Percentiles rank a stretch among this genome's conserved stretches.
These are phyloP conservation scores for Chenopodium formosanum DNA, from an alignment of 148 eudicot genomes.

Conservation along the genomic window DNA sequence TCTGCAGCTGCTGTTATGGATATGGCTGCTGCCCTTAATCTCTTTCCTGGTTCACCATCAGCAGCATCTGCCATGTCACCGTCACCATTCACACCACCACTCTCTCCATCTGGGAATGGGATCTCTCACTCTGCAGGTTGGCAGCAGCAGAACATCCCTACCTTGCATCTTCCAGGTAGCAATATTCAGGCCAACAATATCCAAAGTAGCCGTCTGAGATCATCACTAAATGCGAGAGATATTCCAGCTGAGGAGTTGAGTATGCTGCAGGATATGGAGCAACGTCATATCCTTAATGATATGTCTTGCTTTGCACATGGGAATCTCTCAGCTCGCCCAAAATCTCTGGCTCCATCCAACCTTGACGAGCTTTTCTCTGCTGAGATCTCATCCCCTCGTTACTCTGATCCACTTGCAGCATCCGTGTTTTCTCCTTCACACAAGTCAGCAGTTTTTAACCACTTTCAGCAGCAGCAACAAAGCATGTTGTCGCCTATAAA, in stretches of 20 bases:
- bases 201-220: conserved; percentile 43
- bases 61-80: conserved; percentile 38
- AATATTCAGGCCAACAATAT: conserved; percentile 37
- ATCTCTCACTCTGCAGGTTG: conserved; percentile 33
- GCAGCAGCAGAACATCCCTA: conserved; percentile 47
- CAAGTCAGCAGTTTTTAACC: conserved; percentile 44
- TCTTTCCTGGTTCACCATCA: conserved; percentile 49
- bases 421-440: conserved; percentile 50
- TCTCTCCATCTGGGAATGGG: conserved; percentile 51
- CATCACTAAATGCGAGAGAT: conserved; percentile 45
- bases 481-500: conserved; percentile 47
- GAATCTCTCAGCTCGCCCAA: conserved; percentile 32
- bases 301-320: conserved; percentile 33
- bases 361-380: conserved; percentile 47
- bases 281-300: conserved; percentile 34
- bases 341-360: conserved; percentile 41
- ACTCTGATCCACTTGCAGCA: conserved; percentile 36
- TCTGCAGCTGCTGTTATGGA: conserved; percentile 56
- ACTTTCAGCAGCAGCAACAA: conserved; percentile 58
- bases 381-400: conserved; percentile 49
- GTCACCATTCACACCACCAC: conserved; percentile 37
- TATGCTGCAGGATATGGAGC: conserved; percentile 38
- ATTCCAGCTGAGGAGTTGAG: conserved; percentile 30
- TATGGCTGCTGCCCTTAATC: conserved; percentile 47
- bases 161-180: conserved; percentile 43